Conservation (phyloP, 192 early-diverging fungal genomes). For the Chytriomyces hyalinus region DNA sequence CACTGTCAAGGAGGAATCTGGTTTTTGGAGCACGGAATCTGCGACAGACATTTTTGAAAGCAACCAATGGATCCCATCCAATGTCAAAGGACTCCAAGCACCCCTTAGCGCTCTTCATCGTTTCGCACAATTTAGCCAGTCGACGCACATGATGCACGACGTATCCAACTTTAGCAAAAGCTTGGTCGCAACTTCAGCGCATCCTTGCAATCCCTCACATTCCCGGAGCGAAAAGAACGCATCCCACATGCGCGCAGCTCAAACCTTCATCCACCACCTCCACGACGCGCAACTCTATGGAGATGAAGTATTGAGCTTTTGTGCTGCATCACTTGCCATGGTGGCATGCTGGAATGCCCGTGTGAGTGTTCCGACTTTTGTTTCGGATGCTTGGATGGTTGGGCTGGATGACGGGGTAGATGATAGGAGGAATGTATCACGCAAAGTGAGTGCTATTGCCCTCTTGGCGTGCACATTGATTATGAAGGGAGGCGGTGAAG, state of each 20-base stretch:
- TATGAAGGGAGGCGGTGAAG: not conserved
- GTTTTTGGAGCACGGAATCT: constrained; percentile 4
- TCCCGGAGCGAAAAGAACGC: not conserved
- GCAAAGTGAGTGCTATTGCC: not conserved
- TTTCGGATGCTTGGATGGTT: not conserved
- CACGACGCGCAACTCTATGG: constrained; percentile 4
- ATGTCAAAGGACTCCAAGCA: no score
- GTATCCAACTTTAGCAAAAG: not conserved
- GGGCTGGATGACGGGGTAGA: not conserved
- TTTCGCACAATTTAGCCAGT: not conserved
- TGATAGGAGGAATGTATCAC: not conserved
- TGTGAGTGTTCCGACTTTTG: not conserved
- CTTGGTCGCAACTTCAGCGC: constrained; percentile 7
- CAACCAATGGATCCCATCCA: constrained; percentile 2
- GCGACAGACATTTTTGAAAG: constrained; percentile 1
- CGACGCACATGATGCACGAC: not conserved
- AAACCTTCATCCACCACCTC: not conserved
- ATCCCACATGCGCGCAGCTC: not conserved
- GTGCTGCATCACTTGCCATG: not conserved
- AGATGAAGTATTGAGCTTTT: not conserved
- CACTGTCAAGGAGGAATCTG: not conserved
- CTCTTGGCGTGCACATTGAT: not conserved
- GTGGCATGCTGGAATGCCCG: constrained; percentile 21
- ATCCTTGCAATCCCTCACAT: not conserved
- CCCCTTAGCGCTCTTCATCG: not conserved